Percentiles rank a stretch among this genome's conserved stretches.
Evolutionary conservation across 352 stramenopile species (phyloP).

Genomic region (Globisporangium spiculum): DNA sequence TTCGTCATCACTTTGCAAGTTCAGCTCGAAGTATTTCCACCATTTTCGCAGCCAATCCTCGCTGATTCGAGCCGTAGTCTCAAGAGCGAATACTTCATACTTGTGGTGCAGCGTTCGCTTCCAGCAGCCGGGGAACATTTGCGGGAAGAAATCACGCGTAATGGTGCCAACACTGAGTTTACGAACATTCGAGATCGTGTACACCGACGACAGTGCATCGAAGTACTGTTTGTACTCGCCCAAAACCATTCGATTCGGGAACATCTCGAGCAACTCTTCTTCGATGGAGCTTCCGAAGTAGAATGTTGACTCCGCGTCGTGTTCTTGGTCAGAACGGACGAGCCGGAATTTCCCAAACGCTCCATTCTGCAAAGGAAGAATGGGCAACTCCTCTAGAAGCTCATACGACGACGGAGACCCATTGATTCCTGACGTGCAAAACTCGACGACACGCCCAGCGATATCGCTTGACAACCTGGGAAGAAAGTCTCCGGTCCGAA

Average conservation of each 20-base stretch:
- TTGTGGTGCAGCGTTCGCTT: constrained; percentile 15
- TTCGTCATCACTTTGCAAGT: constrained; percentile 26
- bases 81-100: constrained; percentile 30
- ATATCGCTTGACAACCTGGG: constrained; percentile 24
- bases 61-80: constrained; percentile 17
- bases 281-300: constrained; percentile 49
- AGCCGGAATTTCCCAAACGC: constrained; percentile 39
- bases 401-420: constrained; percentile 8
- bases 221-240: constrained; percentile 42
- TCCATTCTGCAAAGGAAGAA: constrained; percentile 44
- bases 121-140: constrained; percentile 35
- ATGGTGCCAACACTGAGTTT: constrained; percentile 31
- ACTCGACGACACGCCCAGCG: constrained; percentile 40
- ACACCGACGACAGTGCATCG: constrained; percentile 38
- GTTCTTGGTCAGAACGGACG: constrained; percentile 12
- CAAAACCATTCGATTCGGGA: constrained; percentile 37
- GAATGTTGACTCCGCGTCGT: constrained; percentile 15
- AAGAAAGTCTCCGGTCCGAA: constrained; percentile 34
- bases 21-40: constrained; percentile 51
- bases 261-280: constrained; percentile 45
- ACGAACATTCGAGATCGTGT: constrained; percentile 45
- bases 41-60: constrained; percentile 46
- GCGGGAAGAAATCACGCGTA: constrained; percentile 39
- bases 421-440: constrained; percentile 31
- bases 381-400: constrained; percentile 36